These are phyloP conservation scores for Phytophthora pinifolia DNA, from an alignment of 352 stramenopile genomes.

Conservation along the genomic window DNA sequence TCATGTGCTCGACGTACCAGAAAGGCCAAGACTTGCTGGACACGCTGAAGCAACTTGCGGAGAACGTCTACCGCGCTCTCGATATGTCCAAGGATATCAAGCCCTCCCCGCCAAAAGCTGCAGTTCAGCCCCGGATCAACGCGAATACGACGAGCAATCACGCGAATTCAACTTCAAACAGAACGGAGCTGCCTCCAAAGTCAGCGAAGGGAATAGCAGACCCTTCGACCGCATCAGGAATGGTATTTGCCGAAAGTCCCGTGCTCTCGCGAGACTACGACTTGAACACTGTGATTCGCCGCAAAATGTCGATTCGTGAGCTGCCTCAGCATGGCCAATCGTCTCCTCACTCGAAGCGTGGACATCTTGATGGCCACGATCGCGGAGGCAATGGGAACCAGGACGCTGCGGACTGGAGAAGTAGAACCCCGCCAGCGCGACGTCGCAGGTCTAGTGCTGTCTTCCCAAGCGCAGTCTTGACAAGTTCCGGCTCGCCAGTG, in stretches of 20 bases:
- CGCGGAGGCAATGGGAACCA: constrained; percentile 10
- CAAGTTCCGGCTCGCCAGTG: constrained; percentile 40
- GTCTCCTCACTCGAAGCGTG: constrained; percentile 4
- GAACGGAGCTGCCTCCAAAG: constrained; percentile 6
- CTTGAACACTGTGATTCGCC: constrained; percentile 74
- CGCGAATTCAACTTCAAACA: not conserved
- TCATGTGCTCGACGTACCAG: constrained; percentile 86
- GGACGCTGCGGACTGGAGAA: constrained; percentile 24
- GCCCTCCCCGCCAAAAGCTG: constrained; percentile 30
- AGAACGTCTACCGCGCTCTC: constrained; percentile 78
- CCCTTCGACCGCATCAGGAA: constrained; percentile 7
- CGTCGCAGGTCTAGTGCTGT: constrained; percentile 27
- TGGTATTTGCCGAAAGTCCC: constrained; percentile 34
- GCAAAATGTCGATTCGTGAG: constrained; percentile 74
- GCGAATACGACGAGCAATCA: constrained; percentile 9
- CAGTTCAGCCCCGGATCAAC: constrained; percentile 20
- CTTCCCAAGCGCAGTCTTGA: constrained; percentile 25
- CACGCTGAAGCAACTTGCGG: constrained; percentile 77
- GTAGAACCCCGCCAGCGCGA: constrained; percentile 24
- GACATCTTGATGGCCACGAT: constrained; percentile 1
- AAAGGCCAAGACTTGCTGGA: constrained; percentile 66
- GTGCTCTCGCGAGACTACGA: constrained; percentile 64
- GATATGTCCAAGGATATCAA: constrained; percentile 78
- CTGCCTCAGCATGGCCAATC: constrained; percentile 15
- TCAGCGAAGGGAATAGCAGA: not conserved